phyloP scores from a whole-genome alignment of 2,329 filamentous ascomycete genomes.

The Aspergillus sp. region DNA sequence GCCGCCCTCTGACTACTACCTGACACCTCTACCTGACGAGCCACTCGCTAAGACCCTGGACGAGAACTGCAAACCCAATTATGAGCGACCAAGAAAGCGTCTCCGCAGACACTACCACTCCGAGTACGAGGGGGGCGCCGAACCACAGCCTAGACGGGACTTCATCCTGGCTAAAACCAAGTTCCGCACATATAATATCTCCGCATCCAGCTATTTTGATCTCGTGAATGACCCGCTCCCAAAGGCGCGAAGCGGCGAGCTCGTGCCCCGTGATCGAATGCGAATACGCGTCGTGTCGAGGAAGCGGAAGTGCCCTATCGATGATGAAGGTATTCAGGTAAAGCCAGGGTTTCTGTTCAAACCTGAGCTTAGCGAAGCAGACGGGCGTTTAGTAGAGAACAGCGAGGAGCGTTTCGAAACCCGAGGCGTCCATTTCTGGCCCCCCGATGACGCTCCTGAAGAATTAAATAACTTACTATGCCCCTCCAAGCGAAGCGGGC shows the following conservation, averaged over 20 bases:
- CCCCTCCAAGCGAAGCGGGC: conserved; percentile 33
- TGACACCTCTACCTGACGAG: conserved; percentile 26
- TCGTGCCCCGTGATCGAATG: conserved; percentile 39
- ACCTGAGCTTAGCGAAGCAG: conserved; percentile 27
- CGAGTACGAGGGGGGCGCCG: conserved; percentile 35
- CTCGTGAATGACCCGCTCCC: conserved; percentile 42
- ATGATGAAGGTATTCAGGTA: conserved; percentile 31
- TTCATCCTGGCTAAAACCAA: conserved; percentile 48
- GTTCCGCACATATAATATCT: conserved; percentile 43
- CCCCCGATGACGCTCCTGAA: conserved; percentile 37
- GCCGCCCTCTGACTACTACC: conserved; percentile 12
- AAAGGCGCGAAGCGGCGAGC: conserved; percentile 18
- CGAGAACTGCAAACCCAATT: conserved; percentile 29
- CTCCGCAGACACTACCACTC: conserved; percentile 39
- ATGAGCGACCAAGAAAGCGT: conserved; percentile 39
- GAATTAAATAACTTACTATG: conserved; percentile 42
- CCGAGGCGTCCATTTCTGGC: conserved; percentile 45
- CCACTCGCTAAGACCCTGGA: conserved; percentile 29
- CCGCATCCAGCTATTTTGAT: conserved; percentile 43
- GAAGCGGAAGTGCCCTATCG: conserved; percentile 41
- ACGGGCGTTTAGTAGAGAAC: conserved; percentile 28
- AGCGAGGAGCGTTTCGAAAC: conserved; percentile 42
- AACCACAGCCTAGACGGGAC: conserved; percentile 30
- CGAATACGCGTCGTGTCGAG: conserved; percentile 44
- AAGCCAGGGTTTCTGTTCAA: conserved; percentile 27